A percentile compares a stretch with the other conserved stretches of the same genome.
Evolutionary conservation across 2,329 filamentous ascomycete genomes (phyloP).

Genomic region (Aspergillus pseudoviridinutans): DNA sequence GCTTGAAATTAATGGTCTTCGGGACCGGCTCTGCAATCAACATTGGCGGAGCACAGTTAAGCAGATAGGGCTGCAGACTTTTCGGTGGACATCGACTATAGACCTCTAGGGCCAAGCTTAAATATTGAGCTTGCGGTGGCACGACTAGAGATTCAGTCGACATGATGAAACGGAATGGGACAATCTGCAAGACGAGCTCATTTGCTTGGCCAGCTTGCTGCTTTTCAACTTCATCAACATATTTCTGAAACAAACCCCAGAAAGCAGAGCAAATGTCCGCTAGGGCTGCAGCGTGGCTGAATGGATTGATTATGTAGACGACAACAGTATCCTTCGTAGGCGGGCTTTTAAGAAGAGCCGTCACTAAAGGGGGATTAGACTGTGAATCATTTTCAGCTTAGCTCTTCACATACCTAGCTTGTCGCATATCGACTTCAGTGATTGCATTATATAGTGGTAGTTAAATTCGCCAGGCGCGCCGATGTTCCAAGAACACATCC

Average conservation of each 20-base stretch:
- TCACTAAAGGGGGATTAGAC: slow-evolving; percentile 24
- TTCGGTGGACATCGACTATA: slow-evolving; percentile 56
- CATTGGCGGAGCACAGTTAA: slow-evolving; percentile 51
- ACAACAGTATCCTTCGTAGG: slow-evolving; percentile 45
- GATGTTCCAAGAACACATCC: slow-evolving; percentile 36
- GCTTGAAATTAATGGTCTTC: slow-evolving; percentile 52
- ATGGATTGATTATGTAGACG: slow-evolving; percentile 58
- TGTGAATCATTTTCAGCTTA: neutral
- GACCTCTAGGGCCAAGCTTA: slow-evolving; percentile 52
- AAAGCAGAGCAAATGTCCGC: slow-evolving; percentile 56
- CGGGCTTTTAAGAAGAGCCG: slow-evolving; percentile 30
- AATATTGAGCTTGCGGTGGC: slow-evolving; percentile 46
- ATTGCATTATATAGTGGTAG: slow-evolving; percentile 34
- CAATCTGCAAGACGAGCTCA: slow-evolving; percentile 56
- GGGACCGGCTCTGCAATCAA: slow-evolving; percentile 52
- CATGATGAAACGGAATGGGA: slow-evolving; percentile 54
- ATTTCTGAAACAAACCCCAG: slow-evolving; percentile 53
- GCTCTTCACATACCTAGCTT: slow-evolving; percentile 30
- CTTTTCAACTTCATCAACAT: slow-evolving; percentile 39
- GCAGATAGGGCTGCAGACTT: slow-evolving; percentile 27
- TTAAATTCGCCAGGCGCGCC: slow-evolving; percentile 20
- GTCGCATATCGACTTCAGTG: slow-evolving; percentile 32
- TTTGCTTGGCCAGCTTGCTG: slow-evolving; percentile 28
- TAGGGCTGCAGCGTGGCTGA: slow-evolving; percentile 42
- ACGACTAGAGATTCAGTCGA: slow-evolving; percentile 51